Evolutionary conservation across 306 rosid species (phyloP).

Genomic region (Citrullus mucosospermus): DNA sequence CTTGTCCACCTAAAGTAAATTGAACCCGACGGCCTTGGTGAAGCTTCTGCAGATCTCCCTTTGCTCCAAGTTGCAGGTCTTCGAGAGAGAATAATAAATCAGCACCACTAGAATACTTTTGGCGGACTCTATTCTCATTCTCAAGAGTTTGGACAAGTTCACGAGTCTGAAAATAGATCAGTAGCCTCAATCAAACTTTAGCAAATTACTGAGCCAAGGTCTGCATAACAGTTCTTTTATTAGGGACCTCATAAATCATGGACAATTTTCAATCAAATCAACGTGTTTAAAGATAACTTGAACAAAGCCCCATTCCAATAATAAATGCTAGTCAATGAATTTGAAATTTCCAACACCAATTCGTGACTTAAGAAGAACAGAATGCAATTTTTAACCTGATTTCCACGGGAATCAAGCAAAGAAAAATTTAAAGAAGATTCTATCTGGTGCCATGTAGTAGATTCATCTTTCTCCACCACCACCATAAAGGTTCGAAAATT

Average conservation of each 20-base stretch:
- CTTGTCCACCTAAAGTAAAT: constrained; percentile 61
- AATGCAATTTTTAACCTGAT: constrained; percentile 41
- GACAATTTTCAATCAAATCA: neutral
- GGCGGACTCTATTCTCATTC: constrained; percentile 62
- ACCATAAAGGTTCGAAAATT: constrained; percentile 73
- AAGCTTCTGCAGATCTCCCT: constrained; percentile 51
- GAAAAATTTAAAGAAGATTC: constrained; percentile 32
- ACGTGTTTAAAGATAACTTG: neutral
- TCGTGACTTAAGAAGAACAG: neutral
- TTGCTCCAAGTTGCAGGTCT: constrained; percentile 55
- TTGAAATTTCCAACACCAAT: neutral
- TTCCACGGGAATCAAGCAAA: constrained; percentile 38
- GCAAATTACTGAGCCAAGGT: constrained; percentile 6
- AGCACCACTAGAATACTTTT: constrained; percentile 47
- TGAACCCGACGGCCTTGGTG: constrained; percentile 65
- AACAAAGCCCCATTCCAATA: neutral
- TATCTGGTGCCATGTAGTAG: constrained; percentile 44
- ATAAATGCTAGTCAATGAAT: neutral
- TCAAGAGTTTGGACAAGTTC: constrained; percentile 65
- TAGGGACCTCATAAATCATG: neutral
- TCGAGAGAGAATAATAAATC: constrained; percentile 53
- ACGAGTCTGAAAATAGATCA: constrained; percentile 32
- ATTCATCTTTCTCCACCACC: constrained; percentile 62
- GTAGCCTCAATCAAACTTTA: constrained; percentile 13
- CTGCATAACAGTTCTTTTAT: neutral